Conservation (phyloP, 1,284 basidiomycete genomes). For the Pterula multifida region DNA sequence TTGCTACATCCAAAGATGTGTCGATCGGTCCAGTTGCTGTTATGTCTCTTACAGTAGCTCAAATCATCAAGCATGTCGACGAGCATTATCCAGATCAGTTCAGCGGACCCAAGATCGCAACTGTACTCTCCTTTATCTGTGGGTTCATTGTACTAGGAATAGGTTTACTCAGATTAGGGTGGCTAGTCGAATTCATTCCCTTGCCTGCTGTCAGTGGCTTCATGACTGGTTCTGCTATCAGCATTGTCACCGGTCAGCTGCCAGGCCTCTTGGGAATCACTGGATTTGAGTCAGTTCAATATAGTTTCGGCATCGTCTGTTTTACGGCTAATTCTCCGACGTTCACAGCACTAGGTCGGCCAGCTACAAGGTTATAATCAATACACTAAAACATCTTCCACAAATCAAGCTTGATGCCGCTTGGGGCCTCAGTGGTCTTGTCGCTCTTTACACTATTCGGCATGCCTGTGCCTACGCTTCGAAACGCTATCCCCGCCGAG, state of each 20-base stretch:
- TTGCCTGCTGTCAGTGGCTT: conserved; percentile 87
- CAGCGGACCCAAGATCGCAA: conserved; percentile 68
- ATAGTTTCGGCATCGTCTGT: background rate
- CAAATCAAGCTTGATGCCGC: conserved; percentile 74
- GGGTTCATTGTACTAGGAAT: conserved; percentile 92
- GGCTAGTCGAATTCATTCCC: conserved; percentile 94
- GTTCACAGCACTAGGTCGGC: conserved; percentile 62
- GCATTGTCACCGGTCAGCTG: conserved; percentile 76
- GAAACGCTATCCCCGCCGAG: conserved; percentile 54
- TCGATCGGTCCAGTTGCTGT: conserved; percentile 96
- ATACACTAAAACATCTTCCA: conserved; percentile 78
- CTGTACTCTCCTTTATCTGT: conserved; percentile 76
- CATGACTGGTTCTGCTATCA: conserved; percentile 87
- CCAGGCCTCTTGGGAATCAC: conserved; percentile 79
- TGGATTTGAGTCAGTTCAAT: conserved; percentile 57
- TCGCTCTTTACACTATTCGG: conserved; percentile 68
- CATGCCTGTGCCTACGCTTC: conserved; percentile 47
- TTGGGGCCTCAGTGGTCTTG: conserved; percentile 74
- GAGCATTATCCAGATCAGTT: conserved; percentile 40
- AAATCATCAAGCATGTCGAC: conserved; percentile 65
- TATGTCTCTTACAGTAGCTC: conserved; percentile 87
- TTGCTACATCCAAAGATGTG: conserved; percentile 92
- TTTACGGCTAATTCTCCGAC: conserved; percentile 1
- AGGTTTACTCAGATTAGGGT: conserved; percentile 86
- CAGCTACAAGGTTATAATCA: conserved; percentile 85